These are phyloP conservation scores for Babesia gibsoni DNA, from an alignment of 169 alveolate species.

Conservation along the genomic window DNA sequence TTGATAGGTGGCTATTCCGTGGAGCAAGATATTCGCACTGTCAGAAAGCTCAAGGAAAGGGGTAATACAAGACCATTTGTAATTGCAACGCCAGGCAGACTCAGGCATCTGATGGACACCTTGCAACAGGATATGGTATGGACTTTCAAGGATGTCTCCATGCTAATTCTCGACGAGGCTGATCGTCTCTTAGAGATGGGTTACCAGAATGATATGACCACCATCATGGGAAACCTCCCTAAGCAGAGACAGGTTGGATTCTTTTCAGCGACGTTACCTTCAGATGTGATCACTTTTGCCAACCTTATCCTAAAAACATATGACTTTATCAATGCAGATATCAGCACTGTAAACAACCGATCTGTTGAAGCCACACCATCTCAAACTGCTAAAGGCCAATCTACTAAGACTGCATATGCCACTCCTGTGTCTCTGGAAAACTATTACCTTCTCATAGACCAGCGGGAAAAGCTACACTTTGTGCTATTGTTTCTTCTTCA, in stretches of 20 bases:
- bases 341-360: neutral
- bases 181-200: slow-evolving; percentile 91
- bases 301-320: slow-evolving; percentile 27
- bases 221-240: slow-evolving; percentile 83
- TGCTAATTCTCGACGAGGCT: slow-evolving; percentile 90
- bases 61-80: slow-evolving; percentile 13
- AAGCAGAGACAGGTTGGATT: slow-evolving; percentile 92
- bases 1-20: slow-evolving; percentile 57
- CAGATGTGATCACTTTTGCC: slow-evolving; percentile 27
- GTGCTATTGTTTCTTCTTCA: slow-evolving; percentile 19
- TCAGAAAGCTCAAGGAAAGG: slow-evolving; percentile 3
- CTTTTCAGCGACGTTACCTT: slow-evolving; percentile 88
- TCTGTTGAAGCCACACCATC: neutral
- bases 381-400: neutral
- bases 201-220: slow-evolving; percentile 79
- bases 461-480: slow-evolving; percentile 51
- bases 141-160: slow-evolving; percentile 57
- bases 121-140: slow-evolving; percentile 39
- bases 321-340: slow-evolving; percentile 46
- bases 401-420: slow-evolving; percentile 3
- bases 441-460: slow-evolving; percentile 37
- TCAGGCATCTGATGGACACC: slow-evolving; percentile 52
- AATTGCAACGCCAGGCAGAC: slow-evolving; percentile 62
- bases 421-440: slow-evolving; percentile 49
- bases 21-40: slow-evolving; percentile 35